Conservation (phyloP, 345 rosid species). For the Bruguiera parviflora region DNA sequence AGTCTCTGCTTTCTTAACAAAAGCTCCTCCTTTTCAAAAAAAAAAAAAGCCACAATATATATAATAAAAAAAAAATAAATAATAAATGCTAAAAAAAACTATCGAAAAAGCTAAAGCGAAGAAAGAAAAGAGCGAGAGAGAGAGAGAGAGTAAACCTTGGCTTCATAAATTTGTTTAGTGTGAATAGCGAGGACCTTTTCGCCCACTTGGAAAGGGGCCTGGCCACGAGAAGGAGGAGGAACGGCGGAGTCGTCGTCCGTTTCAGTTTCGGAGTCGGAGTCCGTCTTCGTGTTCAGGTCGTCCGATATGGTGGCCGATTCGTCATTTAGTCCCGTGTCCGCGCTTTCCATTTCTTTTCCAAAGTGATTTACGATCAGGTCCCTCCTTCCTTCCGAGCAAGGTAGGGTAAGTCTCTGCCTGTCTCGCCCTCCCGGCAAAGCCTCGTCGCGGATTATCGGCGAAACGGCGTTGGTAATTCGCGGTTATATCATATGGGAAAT, state of each 20-base stretch:
- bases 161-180: neutral
- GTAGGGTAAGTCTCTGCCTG: too few relatives aligned
- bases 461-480: too few relatives aligned
- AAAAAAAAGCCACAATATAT: too few relatives aligned
- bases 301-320: slow-evolving; percentile 1
- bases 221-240: neutral
- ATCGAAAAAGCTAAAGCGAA: neutral
- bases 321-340: neutral
- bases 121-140: neutral
- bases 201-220: neutral
- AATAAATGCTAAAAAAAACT: too few relatives aligned
- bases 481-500: too few relatives aligned
- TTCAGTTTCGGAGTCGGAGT: slow-evolving; percentile 3
- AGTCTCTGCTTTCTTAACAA: neutral
- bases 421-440: too few relatives aligned
- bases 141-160: neutral
- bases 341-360: neutral
- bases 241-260: neutral
- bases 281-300: neutral
- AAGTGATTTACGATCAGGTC: too few relatives aligned
- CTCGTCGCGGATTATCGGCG: too few relatives aligned
- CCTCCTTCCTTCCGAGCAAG: too few relatives aligned
- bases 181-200: slow-evolving; percentile 4
- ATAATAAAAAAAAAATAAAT: too few relatives aligned
- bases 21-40: neutral